These are phyloP conservation scores for Fraxinus cuspidata DNA, from an alignment of 257 asterid genomes.

Conservation along the genomic window DNA sequence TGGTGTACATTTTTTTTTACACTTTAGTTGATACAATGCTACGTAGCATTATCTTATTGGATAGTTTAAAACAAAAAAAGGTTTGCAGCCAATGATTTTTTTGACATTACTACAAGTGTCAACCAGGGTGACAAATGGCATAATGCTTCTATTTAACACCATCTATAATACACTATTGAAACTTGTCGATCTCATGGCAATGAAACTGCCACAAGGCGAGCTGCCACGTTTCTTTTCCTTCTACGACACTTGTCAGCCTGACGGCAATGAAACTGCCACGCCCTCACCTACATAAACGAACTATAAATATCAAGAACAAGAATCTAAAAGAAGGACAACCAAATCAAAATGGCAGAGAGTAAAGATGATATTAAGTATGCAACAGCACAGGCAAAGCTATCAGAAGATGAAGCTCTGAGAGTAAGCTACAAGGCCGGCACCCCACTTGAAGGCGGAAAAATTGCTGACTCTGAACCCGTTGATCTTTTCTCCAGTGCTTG, in stretches of 20 bases:
- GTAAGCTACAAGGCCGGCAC: slow-evolving; percentile 41
- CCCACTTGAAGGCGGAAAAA: slow-evolving; percentile 49
- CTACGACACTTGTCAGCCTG: neutral
- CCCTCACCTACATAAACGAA: neutral
- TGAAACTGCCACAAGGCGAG: neutral
- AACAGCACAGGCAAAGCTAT: slow-evolving; percentile 48
- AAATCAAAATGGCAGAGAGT: slow-evolving; percentile 40
- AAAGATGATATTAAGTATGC: slow-evolving; percentile 42
- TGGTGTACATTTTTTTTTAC: too few species aligned
- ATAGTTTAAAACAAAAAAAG: too few species aligned
- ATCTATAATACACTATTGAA: too few species aligned
- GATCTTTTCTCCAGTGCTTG: slow-evolving; percentile 30
- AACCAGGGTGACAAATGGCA: too few species aligned
- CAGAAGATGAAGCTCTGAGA: slow-evolving; percentile 55
- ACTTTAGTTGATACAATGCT: too few species aligned
- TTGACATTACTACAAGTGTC: too few species aligned
- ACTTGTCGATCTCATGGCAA: too few species aligned
- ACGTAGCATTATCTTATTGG: too few species aligned
- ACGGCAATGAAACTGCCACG: neutral
- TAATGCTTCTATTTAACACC: too few species aligned
- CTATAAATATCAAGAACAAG: neutral
- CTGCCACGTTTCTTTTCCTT: neutral
- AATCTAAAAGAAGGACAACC: neutral
- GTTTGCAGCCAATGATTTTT: too few species aligned
- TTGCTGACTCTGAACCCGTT: slow-evolving; percentile 36